Evolutionary conservation across 148 eudicot genomes (phyloP), one percentile per base, ranked within the genome.

Genomic region (Diospyros lotus): DNA sequence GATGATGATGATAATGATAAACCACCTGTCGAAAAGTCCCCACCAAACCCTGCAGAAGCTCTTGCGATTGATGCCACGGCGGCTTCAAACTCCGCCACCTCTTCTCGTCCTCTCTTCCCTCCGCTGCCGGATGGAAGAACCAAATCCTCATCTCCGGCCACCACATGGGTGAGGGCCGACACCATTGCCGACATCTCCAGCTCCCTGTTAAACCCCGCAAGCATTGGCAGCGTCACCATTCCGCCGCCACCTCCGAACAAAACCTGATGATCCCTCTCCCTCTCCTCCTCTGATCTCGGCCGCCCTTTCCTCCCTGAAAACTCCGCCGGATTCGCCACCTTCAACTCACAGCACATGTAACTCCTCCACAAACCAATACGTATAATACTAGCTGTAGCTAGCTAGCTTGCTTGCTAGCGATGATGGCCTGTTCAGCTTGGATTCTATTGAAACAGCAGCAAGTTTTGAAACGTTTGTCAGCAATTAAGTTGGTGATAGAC

Each of bases 91-190:
- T 14, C 69, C 58, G 28, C 64, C 28, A 28, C 64, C 28, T 75
- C 84, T 41, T 79, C 89, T 77, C 80, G 82, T 46, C 65, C 75
- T 64, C 84, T 82, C 79, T 83, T 80, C 66, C 79, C 75, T 18
- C 77, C 74, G 46, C 45, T 69, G 8, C 76, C 71, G 12, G 64
- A 61, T 48, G 0, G 43, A 39, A 56, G 68, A 82, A 56, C 66
- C 5, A 0, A 42, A 69, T 41, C 75, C 6, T 43, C n/a, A 10
- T 70, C 82, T 38, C 93, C 89, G 1, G 93, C 76, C 39, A 89
- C 84, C 55, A 91, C 96, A 61, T 71, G 93, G 4, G 91, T 81
- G 38, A 91, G 83, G 14, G 93, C 96, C 1, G 91, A 86, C 40
- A 91, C 96, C 83, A 91, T 91, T 9, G 82, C 87, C 1, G 72